These are phyloP conservation scores for Whalleya microplaca DNA, from an alignment of 2,329 filamentous ascomycete genomes.

Conservation along the genomic window DNA sequence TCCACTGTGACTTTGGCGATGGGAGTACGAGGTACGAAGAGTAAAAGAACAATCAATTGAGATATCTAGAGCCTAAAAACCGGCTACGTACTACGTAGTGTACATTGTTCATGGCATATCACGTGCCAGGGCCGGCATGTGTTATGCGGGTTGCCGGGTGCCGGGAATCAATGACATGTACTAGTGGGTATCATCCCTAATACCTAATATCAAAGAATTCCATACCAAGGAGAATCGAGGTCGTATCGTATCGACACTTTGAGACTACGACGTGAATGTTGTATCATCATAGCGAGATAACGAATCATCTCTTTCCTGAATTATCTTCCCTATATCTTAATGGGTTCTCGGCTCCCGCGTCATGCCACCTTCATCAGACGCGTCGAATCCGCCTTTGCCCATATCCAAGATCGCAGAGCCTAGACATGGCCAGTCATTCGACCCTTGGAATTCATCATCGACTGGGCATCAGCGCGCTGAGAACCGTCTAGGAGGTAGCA, in stretches of 20 bases:
- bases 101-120: background rate
- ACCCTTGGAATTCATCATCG: slow-evolving; percentile 73
- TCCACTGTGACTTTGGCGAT: background rate
- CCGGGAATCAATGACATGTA: too few relatives aligned
- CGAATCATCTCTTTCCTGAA: background rate
- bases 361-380: slow-evolving; percentile 28
- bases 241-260: background rate
- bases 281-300: background rate
- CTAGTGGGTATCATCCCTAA: background rate
- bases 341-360: slow-evolving; percentile 7
- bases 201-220: background rate
- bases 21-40: background rate
- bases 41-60: background rate
- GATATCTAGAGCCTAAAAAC: background rate
- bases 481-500: slow-evolving; percentile 59
- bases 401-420: slow-evolving; percentile 45
- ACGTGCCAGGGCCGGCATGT: background rate
- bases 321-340: background rate
- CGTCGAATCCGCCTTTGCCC: slow-evolving; percentile 19
- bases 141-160: background rate
- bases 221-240: background rate
- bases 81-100: background rate
- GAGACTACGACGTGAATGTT: background rate
- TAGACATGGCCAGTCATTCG: slow-evolving; percentile 53
- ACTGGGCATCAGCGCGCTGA: slow-evolving; percentile 82